These are phyloP conservation scores for Chaetomium strumarium DNA, from an alignment of 2,329 filamentous ascomycete species.

Conservation along the genomic window DNA sequence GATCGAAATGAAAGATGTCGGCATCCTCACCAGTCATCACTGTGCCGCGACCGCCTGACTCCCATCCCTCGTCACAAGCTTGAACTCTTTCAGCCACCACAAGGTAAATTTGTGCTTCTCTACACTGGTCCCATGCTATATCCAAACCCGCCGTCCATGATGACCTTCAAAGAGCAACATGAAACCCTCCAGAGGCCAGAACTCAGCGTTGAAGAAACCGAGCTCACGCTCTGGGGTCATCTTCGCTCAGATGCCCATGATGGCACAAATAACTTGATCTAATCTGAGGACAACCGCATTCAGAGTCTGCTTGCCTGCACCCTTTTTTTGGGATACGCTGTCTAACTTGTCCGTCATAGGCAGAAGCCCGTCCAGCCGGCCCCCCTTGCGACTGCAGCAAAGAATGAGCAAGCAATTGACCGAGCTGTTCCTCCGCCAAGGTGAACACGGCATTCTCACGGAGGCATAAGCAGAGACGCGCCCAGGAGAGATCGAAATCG, in stretches of 20 bases:
- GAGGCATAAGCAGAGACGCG: slow-evolving; percentile 61
- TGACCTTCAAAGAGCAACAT: slow-evolving; percentile 22
- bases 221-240: slow-evolving; percentile 44
- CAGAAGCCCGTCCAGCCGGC: too few relatives aligned
- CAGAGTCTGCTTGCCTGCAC: background rate
- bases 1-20: too few relatives aligned
- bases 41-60: background rate
- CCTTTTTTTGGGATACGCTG: slow-evolving; percentile 22
- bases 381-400: too few relatives aligned
- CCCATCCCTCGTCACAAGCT: background rate
- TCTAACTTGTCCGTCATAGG: slow-evolving; percentile 28
- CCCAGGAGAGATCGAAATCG: slow-evolving; percentile 78
- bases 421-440: too few relatives aligned
- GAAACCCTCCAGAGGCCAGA: slow-evolving; percentile 33
- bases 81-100: background rate
- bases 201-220: slow-evolving; percentile 43
- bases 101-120: background rate
- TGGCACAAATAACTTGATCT: slow-evolving; percentile 55
- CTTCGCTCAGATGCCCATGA: slow-evolving; percentile 35
- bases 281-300: slow-evolving; percentile 47
- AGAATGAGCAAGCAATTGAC: too few relatives aligned
- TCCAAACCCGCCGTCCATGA: slow-evolving; percentile 17
- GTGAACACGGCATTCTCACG: slow-evolving; percentile 53
- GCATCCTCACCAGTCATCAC: too few relatives aligned
- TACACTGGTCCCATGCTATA: background rate